Conservation (phyloP, 2,329 filamentous ascomycete species). For the Drechslera avenae region DNA sequence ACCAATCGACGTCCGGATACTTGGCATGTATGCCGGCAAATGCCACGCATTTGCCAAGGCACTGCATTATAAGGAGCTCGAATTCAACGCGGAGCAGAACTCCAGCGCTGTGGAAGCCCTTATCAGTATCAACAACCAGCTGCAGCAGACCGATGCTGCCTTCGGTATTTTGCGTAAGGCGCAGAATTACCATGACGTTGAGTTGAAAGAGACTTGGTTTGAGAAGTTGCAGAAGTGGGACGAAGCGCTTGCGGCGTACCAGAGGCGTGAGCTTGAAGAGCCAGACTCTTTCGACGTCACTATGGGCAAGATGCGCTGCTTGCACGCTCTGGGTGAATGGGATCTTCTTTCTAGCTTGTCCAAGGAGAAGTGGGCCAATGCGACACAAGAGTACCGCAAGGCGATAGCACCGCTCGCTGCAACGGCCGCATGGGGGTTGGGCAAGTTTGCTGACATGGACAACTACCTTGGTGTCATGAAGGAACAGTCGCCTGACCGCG, state of each 20-base stretch:
- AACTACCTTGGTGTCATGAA: constrained; percentile 96
- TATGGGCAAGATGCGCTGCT: constrained; percentile 99
- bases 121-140: constrained; percentile 98
- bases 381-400: constrained; percentile 82
- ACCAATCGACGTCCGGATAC: constrained; percentile 92
- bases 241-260: constrained; percentile 90
- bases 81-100: constrained; percentile 97
- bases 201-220: constrained; percentile 97
- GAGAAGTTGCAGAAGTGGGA: constrained; percentile 99
- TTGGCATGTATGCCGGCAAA: constrained; percentile 92
- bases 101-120: constrained; percentile 93
- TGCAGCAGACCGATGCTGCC: constrained; percentile 97
- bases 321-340: constrained; percentile 97
- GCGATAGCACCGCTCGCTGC: constrained; percentile 92
- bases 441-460: constrained; percentile 98
- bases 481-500: constrained; percentile 86
- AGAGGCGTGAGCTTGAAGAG: constrained; percentile 78
- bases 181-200: constrained; percentile 93
- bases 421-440: constrained; percentile 92
- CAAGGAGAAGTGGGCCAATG: constrained; percentile 92
- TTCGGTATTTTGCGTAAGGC: constrained; percentile 97
- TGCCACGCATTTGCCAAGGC: constrained; percentile 99
- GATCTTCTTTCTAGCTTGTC: constrained; percentile 87
- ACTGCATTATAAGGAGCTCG: constrained; percentile 96
- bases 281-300: constrained; percentile 85